Evolutionary conservation across 352 stramenopile species (phyloP).

Genomic region (Elongisporangium senticosum): DNA sequence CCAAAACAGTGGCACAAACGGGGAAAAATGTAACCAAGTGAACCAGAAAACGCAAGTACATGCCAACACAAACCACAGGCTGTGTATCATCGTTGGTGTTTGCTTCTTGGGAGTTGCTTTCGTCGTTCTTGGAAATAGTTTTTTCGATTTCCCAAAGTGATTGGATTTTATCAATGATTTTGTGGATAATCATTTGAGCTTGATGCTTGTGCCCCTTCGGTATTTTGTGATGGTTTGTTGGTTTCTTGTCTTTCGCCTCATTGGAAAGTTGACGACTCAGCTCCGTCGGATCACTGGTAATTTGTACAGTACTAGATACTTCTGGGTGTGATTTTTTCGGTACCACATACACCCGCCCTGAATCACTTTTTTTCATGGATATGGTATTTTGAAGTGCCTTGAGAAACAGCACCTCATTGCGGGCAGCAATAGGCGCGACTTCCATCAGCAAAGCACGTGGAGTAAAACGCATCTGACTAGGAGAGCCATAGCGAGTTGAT

Average conservation of each 20-base stretch:
- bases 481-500: slow-evolving; percentile 57
- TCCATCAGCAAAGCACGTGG: slow-evolving; percentile 78
- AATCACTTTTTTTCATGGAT: slow-evolving; percentile 74
- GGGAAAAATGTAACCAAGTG: slow-evolving; percentile 72
- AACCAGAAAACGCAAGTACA: slow-evolving; percentile 66
- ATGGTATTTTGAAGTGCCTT: slow-evolving; percentile 66
- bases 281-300: not conserved
- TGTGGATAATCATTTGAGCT: slow-evolving; percentile 48
- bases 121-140: slow-evolving; percentile 7
- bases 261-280: not conserved
- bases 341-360: slow-evolving; percentile 72
- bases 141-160: slow-evolving; percentile 55
- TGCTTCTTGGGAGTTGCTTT: slow-evolving; percentile 10
- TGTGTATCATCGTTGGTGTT: slow-evolving; percentile 7
- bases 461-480: slow-evolving; percentile 75
- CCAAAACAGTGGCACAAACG: slow-evolving; percentile 57
- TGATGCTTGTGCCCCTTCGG: slow-evolving; percentile 67
- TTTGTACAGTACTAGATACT: not conserved
- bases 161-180: slow-evolving; percentile 58
- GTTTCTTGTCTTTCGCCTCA: slow-evolving; percentile 21
- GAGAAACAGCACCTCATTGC: slow-evolving; percentile 75
- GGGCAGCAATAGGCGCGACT: slow-evolving; percentile 56
- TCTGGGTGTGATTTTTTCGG: slow-evolving; percentile 15
- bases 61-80: slow-evolving; percentile 41
- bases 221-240: slow-evolving; percentile 28